Percentiles rank a stretch among this genome's conserved stretches.
phyloP scores from a whole-genome alignment of 345 rosid species.

The Euphorbia pulcherrima region DNA sequence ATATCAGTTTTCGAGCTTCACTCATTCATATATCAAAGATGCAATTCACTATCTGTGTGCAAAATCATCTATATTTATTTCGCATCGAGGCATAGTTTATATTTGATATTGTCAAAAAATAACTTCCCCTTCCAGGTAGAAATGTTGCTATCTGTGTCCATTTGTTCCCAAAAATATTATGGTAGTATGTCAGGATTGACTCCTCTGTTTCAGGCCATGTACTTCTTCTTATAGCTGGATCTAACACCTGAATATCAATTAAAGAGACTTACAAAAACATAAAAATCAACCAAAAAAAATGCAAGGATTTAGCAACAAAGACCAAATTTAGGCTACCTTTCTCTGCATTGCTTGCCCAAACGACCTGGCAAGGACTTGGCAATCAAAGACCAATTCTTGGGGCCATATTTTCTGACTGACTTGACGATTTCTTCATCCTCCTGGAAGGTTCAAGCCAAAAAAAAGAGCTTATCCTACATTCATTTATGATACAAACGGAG shows the following conservation, averaged over 20 bases:
- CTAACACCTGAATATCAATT: conserved; percentile 23
- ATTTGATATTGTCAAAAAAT: not conserved
- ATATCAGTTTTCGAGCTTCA: not conserved
- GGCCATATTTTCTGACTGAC: conserved; percentile 17
- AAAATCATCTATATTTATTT: not conserved
- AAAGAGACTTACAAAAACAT: too few relatives aligned
- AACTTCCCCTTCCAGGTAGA: conserved; percentile 26
- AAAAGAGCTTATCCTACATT: not conserved
- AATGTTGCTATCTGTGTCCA: conserved; percentile 27
- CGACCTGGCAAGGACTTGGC: conserved; percentile 30
- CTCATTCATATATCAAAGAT: not conserved
- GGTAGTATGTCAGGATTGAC: conserved; percentile 21
- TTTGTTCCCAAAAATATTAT: conserved; percentile 27
- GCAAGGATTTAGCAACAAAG: too few relatives aligned
- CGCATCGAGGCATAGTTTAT: not conserved
- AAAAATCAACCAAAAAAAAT: too few relatives aligned
- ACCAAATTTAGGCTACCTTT: too few relatives aligned
- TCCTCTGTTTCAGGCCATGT: conserved; percentile 30
- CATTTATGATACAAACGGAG: not conserved
- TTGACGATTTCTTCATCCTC: conserved; percentile 24
- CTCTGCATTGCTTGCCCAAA: conserved; percentile 30
- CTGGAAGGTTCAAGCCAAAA: conserved; percentile 17
- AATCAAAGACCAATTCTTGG: conserved; percentile 26
- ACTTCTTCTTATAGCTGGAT: conserved; percentile 22
- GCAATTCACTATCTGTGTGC: not conserved